phyloP scores from a whole-genome alignment of 768 basidiomycete species.

The Tulasnella sp. region DNA sequence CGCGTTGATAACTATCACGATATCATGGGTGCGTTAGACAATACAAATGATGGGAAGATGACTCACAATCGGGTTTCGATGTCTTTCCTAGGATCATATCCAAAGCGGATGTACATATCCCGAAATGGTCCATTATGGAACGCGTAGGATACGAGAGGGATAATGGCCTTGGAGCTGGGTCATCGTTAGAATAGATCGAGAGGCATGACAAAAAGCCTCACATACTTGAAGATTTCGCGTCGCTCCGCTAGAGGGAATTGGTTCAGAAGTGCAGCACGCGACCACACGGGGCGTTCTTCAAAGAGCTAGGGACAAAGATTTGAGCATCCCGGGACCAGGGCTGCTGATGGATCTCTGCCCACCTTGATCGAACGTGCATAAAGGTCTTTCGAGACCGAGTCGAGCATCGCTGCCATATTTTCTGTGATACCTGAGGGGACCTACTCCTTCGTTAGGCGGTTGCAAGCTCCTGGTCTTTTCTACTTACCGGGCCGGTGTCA shows the following conservation, averaged over 20 bases:
- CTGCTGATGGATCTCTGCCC: no score
- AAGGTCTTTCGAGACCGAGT: slow-evolving; percentile 44
- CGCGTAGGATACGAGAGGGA: slow-evolving; percentile 73
- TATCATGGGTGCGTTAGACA: neutral
- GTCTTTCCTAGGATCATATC: slow-evolving; percentile 79
- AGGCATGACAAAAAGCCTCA: neutral
- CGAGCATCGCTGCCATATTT: slow-evolving; percentile 50
- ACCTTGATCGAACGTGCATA: no score
- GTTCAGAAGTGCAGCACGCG: slow-evolving; percentile 71
- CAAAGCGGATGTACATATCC: slow-evolving; percentile 73
- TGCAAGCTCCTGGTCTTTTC: no score
- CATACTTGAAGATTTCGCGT: slow-evolving; percentile 65
- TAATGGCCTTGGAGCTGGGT: slow-evolving; percentile 61
- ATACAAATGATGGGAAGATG: neutral
- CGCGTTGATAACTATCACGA: slow-evolving; percentile 63
- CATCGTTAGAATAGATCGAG: neutral
- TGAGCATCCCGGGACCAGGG: no score
- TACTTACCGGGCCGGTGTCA: neutral
- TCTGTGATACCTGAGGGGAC: slow-evolving; percentile 21
- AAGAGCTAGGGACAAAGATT: slow-evolving; percentile 47
- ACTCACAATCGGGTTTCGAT: slow-evolving; percentile 64
- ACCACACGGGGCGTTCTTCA: slow-evolving; percentile 72
- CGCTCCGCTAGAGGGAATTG: slow-evolving; percentile 53
- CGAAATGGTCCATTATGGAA: slow-evolving; percentile 93
- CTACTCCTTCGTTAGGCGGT: no score